A percentile compares a stretch with the other conserved stretches of the same genome.
Conservation (phyloP, 441 rosid species). For the Flueggea neowawraea region DNA sequence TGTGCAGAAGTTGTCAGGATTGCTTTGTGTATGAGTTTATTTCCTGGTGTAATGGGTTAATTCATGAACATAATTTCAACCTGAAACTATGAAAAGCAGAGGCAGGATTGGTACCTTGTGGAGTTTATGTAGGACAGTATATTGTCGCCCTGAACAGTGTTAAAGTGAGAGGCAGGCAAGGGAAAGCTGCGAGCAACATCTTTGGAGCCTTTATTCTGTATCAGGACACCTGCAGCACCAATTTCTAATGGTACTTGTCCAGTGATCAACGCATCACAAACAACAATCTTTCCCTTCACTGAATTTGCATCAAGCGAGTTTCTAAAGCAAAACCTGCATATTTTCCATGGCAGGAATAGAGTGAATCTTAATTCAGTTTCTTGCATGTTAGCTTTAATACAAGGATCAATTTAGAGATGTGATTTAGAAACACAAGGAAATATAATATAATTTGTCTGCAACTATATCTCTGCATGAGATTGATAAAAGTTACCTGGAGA, state of each 20-base stretch:
- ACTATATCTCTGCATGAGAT: neutral
- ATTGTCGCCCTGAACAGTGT: neutral
- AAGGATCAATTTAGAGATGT: no score
- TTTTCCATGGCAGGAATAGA: neutral
- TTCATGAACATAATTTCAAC: no score
- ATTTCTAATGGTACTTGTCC: conserved; percentile 16
- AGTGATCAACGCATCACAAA: conserved; percentile 8
- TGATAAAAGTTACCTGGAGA: conserved; percentile 17
- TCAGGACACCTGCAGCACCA: conserved; percentile 25
- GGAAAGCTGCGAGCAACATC: conserved; percentile 14
- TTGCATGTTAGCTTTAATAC: no score
- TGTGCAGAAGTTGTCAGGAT: no score
- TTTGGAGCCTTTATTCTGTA: conserved; percentile 4
- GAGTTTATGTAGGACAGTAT: conserved; percentile 16
- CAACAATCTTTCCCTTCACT: conserved; percentile 29
- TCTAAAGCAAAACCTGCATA: conserved; percentile 15
- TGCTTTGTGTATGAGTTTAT: no score
- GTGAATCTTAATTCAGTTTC: no score
- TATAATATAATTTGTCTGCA: no score
- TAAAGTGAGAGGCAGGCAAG: conserved; percentile 22
- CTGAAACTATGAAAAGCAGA: no score
- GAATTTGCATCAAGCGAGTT: conserved; percentile 12
- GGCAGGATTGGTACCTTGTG: conserved; percentile 13
- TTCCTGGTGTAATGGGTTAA: no score
- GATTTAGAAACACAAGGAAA: no score